phyloP scores from a whole-genome alignment of 257 asterid genomes.

The Salvia miltiorrhiza region DNA sequence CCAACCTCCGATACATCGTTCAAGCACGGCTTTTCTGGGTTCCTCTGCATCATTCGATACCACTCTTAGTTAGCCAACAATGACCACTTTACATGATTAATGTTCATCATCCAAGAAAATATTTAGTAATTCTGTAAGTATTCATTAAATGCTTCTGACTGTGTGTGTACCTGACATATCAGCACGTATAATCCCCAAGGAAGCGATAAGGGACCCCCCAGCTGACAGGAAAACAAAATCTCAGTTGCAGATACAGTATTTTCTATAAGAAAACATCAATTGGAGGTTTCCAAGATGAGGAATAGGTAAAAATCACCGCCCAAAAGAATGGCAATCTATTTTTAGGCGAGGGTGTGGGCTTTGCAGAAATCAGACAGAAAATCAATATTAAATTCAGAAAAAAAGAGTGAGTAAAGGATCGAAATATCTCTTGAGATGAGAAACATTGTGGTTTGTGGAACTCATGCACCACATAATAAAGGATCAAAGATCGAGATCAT shows the following conservation, averaged over 20 bases:
- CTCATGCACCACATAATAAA: neutral
- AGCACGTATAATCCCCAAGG: conserved; percentile 99
- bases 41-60: conserved; percentile 51
- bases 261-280: neutral
- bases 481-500: neutral
- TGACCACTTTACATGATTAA: neutral
- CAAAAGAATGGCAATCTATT: neutral
- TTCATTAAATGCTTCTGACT: neutral
- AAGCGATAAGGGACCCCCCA: conserved; percentile 94
- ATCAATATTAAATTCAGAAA: neutral
- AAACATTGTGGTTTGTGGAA: neutral
- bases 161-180: conserved; percentile 73
- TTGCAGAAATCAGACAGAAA: conserved; percentile 3
- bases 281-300: neutral
- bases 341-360: neutral
- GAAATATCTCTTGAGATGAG: neutral
- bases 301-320: neutral
- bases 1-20: conserved; percentile 96
- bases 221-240: conserved; percentile 40
- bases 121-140: neutral
- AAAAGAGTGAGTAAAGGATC: neutral
- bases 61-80: neutral
- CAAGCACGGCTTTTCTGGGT: conserved; percentile 89
- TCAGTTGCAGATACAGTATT: neutral
- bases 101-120: neutral